Percentiles rank a stretch among this genome's conserved stretches.
Conservation (phyloP, 2,329 filamentous ascomycete species). For the Drechslerella dactyloides region DNA sequence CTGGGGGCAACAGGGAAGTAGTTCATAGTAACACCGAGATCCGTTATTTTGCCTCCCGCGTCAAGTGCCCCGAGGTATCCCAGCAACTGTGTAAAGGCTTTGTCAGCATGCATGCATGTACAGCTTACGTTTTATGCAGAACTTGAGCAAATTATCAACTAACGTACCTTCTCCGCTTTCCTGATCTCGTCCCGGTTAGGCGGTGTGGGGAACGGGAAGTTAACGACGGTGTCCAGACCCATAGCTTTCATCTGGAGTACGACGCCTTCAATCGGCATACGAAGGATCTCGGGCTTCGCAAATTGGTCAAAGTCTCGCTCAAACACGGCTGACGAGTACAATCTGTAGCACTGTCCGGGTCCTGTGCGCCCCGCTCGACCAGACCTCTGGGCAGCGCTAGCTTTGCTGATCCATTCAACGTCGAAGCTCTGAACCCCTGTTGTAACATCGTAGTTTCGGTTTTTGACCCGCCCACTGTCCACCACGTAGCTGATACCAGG, state of each 20-base stretch:
- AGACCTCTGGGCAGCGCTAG: constrained; percentile 86
- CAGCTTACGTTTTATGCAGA: constrained; percentile 4
- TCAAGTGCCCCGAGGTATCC: constrained; percentile 83
- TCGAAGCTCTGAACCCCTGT: constrained; percentile 96
- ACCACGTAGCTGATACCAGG: constrained; percentile 95
- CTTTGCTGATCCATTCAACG: constrained; percentile 96
- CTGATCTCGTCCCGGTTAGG: constrained; percentile 77
- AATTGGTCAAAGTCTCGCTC: constrained; percentile 87
- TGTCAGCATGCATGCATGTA: constrained; percentile 17
- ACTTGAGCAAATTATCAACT: constrained; percentile 6
- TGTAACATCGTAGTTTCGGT: constrained; percentile 82
- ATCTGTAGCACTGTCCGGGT: constrained; percentile 90
- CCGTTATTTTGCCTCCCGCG: constrained; percentile 74
- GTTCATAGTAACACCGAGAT: constrained; percentile 79
- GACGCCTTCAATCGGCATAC: constrained; percentile 90
- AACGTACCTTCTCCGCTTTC: constrained; percentile 72
- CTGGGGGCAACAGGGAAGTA: constrained; percentile 88
- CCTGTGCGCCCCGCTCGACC: constrained; percentile 95
- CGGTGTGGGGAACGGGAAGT: constrained; percentile 94
- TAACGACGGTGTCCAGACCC: constrained; percentile 85
- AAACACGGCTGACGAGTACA: constrained; percentile 94
- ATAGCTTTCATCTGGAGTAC: constrained; percentile 94
- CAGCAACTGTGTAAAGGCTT: constrained; percentile 64
- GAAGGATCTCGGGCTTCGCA: constrained; percentile 82
- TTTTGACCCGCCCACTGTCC: constrained; percentile 89